Conservation (phyloP, 371 early-diverging fungal genomes). For the Mucor circinelloides region DNA sequence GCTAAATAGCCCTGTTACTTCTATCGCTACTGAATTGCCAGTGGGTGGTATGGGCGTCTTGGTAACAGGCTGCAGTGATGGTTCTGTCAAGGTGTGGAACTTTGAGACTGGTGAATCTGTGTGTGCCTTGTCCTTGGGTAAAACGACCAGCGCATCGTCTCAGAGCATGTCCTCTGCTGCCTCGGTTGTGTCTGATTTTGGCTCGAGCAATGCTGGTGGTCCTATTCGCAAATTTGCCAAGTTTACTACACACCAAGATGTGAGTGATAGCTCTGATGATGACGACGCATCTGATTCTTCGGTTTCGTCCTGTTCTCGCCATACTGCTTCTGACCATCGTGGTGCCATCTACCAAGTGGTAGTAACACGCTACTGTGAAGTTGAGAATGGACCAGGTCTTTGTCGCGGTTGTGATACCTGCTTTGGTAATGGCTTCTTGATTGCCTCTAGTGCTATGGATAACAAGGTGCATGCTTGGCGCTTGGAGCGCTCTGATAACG, state of each 20-base stretch:
- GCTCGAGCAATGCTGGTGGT: slow-evolving; percentile 1
- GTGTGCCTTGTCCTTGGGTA: slow-evolving; percentile 35
- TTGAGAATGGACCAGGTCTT: slow-evolving; percentile 29
- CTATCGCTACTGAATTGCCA: slow-evolving; percentile 33
- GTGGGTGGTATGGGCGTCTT: slow-evolving; percentile 41
- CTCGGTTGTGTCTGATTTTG: not conserved
- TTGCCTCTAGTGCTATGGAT: slow-evolving; percentile 35
- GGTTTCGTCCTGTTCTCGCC: not conserved
- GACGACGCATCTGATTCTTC: not conserved
- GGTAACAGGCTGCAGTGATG: slow-evolving; percentile 85
- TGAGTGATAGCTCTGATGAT: slow-evolving; percentile 1
- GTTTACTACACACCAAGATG: not conserved
- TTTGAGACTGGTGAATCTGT: slow-evolving; percentile 70
- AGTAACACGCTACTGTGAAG: slow-evolving; percentile 35
- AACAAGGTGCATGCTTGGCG: slow-evolving; percentile 40
- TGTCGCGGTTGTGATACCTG: slow-evolving; percentile 34
- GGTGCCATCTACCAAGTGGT: slow-evolving; percentile 31
- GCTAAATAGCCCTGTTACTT: slow-evolving; percentile 20
- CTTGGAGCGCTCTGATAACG: slow-evolving; percentile 21
- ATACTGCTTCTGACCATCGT: slow-evolving; percentile 17
- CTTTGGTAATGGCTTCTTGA: slow-evolving; percentile 37
- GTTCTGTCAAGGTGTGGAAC: slow-evolving; percentile 90
- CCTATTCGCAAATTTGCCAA: slow-evolving; percentile 24
- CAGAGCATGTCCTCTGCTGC: not conserved
- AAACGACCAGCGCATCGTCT: not conserved